Evolutionary conservation across 148 eudicot species (phyloP).

Genomic region (Diospyros kaki): DNA sequence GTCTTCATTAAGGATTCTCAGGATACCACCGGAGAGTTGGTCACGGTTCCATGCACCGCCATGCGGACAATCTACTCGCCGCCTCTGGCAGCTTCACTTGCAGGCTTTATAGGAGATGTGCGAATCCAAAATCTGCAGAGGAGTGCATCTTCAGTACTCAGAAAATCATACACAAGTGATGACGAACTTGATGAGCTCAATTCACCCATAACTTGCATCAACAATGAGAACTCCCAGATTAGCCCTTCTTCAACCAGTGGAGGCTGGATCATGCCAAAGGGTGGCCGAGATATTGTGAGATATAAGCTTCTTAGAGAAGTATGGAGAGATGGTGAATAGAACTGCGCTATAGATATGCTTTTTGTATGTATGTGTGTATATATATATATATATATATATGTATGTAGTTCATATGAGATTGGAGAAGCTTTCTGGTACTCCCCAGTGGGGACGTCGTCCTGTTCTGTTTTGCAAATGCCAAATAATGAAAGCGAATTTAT

Average conservation of each 20-base stretch:
- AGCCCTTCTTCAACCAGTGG: constrained; percentile 42
- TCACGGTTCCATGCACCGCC: constrained; percentile 62
- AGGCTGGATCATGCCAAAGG: constrained; percentile 45
- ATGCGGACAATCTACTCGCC: constrained; percentile 55
- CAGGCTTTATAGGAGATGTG: constrained; percentile 49
- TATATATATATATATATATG: no score
- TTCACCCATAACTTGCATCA: constrained; percentile 55
- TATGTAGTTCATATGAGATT: no score
- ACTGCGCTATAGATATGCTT: not conserved
- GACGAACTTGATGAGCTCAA: constrained; percentile 83
- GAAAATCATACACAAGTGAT: constrained; percentile 79
- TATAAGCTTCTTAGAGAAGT: constrained; percentile 76
- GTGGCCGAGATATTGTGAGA: constrained; percentile 56
- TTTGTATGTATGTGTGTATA: not conserved
- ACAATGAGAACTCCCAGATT: constrained; percentile 40
- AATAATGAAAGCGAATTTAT: not conserved
- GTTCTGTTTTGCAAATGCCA: constrained; percentile 18
- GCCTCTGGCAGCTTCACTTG: constrained; percentile 48
- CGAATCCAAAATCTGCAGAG: constrained; percentile 43
- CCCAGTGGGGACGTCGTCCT: no score
- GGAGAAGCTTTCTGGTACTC: no score
- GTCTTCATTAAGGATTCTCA: constrained; percentile 33
- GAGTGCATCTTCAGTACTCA: constrained; percentile 56
- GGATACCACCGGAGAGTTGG: constrained; percentile 31
- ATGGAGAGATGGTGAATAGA: constrained; percentile 58